Conservation (phyloP, 2,329 filamentous ascomycete species). For the Aspergillus jensenii region DNA sequence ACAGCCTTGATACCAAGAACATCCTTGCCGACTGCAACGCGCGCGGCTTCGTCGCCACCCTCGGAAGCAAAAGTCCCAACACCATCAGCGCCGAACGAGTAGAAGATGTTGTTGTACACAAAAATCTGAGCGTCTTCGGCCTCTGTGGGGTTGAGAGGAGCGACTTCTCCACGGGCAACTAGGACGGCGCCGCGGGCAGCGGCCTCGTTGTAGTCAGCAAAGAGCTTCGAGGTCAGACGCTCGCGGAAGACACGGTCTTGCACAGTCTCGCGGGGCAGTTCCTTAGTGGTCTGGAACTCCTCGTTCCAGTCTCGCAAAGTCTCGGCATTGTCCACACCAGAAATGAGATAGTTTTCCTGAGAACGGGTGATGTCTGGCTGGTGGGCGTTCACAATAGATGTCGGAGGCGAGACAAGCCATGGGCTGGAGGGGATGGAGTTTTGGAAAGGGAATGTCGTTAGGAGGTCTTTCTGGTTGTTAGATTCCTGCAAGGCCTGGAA, state of each 20-base stretch:
- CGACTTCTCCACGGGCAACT: slow-evolving; percentile 88
- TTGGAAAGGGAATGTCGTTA: slow-evolving; percentile 92
- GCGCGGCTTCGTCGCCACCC: slow-evolving; percentile 92
- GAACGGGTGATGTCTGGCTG: slow-evolving; percentile 81
- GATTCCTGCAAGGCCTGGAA: slow-evolving; percentile 80
- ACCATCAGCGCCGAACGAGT: slow-evolving; percentile 95
- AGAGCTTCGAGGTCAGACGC: slow-evolving; percentile 89
- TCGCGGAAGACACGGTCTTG: slow-evolving; percentile 97
- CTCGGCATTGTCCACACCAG: slow-evolving; percentile 89
- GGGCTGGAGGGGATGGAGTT: slow-evolving; percentile 90
- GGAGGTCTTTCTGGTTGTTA: slow-evolving; percentile 80
- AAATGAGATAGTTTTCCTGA: slow-evolving; percentile 87
- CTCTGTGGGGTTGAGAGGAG: slow-evolving; percentile 93
- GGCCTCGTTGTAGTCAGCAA: slow-evolving; percentile 96
- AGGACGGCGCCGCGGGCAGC: slow-evolving; percentile 88
- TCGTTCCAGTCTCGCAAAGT: slow-evolving; percentile 98
- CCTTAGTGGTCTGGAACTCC: slow-evolving; percentile 94
- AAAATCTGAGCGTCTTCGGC: slow-evolving; percentile 93
- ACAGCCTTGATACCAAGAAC: slow-evolving; percentile 91
- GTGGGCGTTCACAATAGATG: slow-evolving; percentile 66
- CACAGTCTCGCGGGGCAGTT: slow-evolving; percentile 88
- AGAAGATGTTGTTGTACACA: slow-evolving; percentile 99
- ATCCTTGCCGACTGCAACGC: slow-evolving; percentile 95
- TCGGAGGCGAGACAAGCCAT: slow-evolving; percentile 76
- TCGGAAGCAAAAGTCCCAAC: slow-evolving; percentile 96